phyloP scores from a whole-genome alignment of 805 yeast genomes.

The Torulaspora delbrueckii region DNA sequence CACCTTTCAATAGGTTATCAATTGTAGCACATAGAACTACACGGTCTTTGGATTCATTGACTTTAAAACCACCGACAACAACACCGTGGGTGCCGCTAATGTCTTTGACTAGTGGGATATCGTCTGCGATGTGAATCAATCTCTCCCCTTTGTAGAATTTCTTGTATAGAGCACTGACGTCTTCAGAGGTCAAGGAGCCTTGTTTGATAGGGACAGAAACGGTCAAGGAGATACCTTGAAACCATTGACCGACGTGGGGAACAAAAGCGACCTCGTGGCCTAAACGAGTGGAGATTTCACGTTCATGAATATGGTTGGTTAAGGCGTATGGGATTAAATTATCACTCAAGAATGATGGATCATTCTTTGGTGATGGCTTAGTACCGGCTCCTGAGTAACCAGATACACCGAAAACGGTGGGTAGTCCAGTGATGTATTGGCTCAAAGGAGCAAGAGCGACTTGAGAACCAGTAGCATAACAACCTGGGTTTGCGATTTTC shows the following conservation, averaged over 20 bases:
- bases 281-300: constrained; percentile 78
- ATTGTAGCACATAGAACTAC: constrained; percentile 93
- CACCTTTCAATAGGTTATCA: constrained; percentile 94
- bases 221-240: constrained; percentile 95
- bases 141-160: constrained; percentile 85
- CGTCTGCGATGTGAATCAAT: constrained; percentile 79
- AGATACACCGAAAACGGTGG: constrained; percentile 89
- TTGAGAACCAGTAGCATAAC: constrained; percentile 99
- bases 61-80: constrained; percentile 92
- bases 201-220: constrained; percentile 80
- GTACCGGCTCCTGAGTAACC: constrained; percentile 99
- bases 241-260: constrained; percentile 99
- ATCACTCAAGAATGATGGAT: constrained; percentile 63
- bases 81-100: constrained; percentile 93
- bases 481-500: constrained; percentile 94
- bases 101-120: constrained; percentile 88
- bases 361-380: constrained; percentile 95
- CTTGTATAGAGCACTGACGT: constrained; percentile 68
- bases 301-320: constrained; percentile 96
- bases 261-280: constrained; percentile 80
- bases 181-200: constrained; percentile 66
- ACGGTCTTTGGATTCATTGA: constrained; percentile 80
- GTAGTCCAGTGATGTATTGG: constrained; percentile 63
- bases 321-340: constrained; percentile 92
- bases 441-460: constrained; percentile 81